Conservation (phyloP, 257 asterid species). For the Nicotiana knightiana region DNA sequence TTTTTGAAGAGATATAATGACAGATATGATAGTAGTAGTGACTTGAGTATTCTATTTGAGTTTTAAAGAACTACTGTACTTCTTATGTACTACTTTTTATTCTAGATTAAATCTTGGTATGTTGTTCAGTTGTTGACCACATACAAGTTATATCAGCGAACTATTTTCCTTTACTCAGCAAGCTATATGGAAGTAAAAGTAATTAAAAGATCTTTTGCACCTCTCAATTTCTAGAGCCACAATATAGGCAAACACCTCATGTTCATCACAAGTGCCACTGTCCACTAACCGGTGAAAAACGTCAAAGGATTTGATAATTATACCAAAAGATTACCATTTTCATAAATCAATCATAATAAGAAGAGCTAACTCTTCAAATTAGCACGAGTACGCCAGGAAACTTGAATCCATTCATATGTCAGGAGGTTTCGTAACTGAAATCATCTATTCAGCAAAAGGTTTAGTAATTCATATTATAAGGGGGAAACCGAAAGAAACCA, state of each 20-base stretch:
- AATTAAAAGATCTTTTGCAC: not conserved
- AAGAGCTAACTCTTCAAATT: not conserved
- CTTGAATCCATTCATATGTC: not conserved
- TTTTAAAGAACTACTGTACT: not conserved
- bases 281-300: not conserved
- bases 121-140: not conserved
- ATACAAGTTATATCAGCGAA: not conserved
- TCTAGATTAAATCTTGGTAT: not conserved
- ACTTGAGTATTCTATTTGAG: not conserved
- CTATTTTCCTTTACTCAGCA: not conserved
- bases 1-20: not conserved
- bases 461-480: not conserved
- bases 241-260: not conserved
- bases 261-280: not conserved
- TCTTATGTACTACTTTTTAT: not conserved
- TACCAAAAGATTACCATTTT: slow-evolving; percentile 1
- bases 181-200: not conserved
- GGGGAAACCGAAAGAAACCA: not conserved
- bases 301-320: not conserved
- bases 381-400: not conserved
- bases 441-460: not conserved
- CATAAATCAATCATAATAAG: not conserved
- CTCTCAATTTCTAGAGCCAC: not conserved
- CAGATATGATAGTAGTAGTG: not conserved
- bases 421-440: not conserved